phyloP scores from a whole-genome alignment of 805 yeast species.

The Lipomyces spencermartinsiae region DNA sequence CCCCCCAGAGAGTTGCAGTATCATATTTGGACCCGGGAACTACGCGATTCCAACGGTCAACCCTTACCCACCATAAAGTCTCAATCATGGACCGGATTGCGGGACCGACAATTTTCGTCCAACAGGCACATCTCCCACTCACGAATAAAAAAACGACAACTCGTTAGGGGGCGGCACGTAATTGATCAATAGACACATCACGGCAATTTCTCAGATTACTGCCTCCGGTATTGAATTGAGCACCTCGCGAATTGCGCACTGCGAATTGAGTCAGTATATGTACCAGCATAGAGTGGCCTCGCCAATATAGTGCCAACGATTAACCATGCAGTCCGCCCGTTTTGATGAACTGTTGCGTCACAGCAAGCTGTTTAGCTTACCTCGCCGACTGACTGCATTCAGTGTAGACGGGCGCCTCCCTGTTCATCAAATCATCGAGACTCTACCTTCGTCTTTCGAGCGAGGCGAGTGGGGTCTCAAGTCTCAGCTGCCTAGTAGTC shows the following conservation, averaged over 20 bases:
- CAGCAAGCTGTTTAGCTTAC: conserved; percentile 4
- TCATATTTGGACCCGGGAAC: too few species aligned
- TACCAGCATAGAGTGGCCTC: not conserved
- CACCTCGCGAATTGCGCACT: not conserved
- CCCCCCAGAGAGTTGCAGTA: too few species aligned
- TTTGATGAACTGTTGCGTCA: conserved; percentile 1
- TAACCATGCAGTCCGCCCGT: not conserved
- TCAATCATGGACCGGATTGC: not conserved
- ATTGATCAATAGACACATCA: not conserved
- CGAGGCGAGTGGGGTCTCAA: conserved; percentile 39
- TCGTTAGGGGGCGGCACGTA: not conserved
- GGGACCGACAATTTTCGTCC: not conserved
- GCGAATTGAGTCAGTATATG: not conserved
- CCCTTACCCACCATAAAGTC: not conserved
- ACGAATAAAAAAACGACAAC: not conserved
- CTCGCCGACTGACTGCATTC: not conserved
- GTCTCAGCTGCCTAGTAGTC: conserved; percentile 29
- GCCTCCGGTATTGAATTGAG: not conserved
- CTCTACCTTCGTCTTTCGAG: conserved; percentile 27
- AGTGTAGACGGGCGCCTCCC: conserved; percentile 34
- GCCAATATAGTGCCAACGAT: not conserved
- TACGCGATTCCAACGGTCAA: too few species aligned
- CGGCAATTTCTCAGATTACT: not conserved
- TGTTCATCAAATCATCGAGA: conserved; percentile 36
- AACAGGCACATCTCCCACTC: not conserved